These are phyloP conservation scores for Kondoa malvinella DNA, from an alignment of 768 basidiomycete species.

Conservation along the genomic window DNA sequence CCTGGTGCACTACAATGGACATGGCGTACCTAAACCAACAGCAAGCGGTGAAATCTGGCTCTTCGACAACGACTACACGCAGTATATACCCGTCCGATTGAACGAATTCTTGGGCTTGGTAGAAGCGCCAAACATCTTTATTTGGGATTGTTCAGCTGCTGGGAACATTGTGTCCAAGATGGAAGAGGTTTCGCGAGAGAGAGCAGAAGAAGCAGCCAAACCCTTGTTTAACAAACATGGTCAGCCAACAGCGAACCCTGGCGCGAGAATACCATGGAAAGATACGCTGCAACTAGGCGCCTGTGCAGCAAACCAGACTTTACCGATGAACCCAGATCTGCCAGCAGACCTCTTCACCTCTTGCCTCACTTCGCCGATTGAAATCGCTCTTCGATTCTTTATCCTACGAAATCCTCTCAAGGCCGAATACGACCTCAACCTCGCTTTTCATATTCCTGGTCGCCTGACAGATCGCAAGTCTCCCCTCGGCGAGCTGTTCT, in stretches of 20 bases:
- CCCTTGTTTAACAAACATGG: not conserved
- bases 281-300: constrained; percentile 80
- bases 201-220: constrained; percentile 52
- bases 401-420: constrained; percentile 81
- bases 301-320: constrained; percentile 71
- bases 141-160: constrained; percentile 98
- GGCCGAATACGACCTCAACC: constrained; percentile 61
- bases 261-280: not conserved
- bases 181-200: constrained; percentile 49
- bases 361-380: constrained; percentile 93
- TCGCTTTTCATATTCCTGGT: constrained; percentile 87
- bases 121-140: constrained; percentile 85
- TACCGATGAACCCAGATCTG: constrained; percentile 88
- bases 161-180: constrained; percentile 85
- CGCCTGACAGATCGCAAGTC: constrained; percentile 92
- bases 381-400: constrained; percentile 77
- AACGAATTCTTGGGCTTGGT: constrained; percentile 87
- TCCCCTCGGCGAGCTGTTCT: constrained; percentile 93
- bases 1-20: constrained; percentile 94
- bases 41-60: constrained; percentile 92
- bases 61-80: constrained; percentile 90
- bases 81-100: constrained; percentile 92
- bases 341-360: constrained; percentile 96
- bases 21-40: constrained; percentile 93
- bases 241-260: not conserved